Evolutionary conservation across 164 flowering plant species (phyloP), one percentile per base, ranked within the genome.

Genomic region (Cinnamomum chago): DNA sequence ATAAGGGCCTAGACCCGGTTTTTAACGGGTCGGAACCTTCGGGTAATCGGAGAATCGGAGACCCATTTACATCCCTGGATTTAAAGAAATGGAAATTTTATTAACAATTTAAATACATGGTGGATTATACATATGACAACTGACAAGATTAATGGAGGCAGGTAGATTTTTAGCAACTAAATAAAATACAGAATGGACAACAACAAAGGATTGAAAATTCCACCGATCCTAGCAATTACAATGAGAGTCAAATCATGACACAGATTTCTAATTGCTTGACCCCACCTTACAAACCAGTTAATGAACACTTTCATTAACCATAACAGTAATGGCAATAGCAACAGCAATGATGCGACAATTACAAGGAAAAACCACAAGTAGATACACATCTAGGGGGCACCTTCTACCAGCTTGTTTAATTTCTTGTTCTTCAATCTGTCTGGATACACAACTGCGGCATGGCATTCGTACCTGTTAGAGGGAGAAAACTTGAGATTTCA

Each of bases 381-480:
- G 47, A 35, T 12, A 50, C 15, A 22, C 24, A 20, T n/a, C 28
- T 68, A 71, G 15, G 73, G 17, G 18, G 15, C 40, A 17, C 80
- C 80, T 72, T 85, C 87, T 23, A 88, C 78, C 50, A 88, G 79
- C 75, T 84, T 85, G 76, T 79, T 74, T n/a, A 88, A 35, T 72
- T 88, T 88, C 71, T 71, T 83, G 82, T 71, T 82, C 69, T 79
- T 86, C 78, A 88, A 47, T 73, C 84, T 84, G 73, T 85, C 86
- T 9, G 71, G 79, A 68, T 76, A 72, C 30, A 76, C 84, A 68
- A 83, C 86, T 62, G 74, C 78, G n/a, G 78, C 86, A 73, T 82
- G 75, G 65, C 74, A 74, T 50, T 84, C 82, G 58, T 86, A 80
- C 68, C 88, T 88, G 79, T 68, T 65, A 22, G 15, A 58, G 2